Evolutionary conservation across 1,284 basidiomycete species (phyloP), one percentile per base, ranked within the genome.

Genomic region (Ustilago hordei): DNA sequence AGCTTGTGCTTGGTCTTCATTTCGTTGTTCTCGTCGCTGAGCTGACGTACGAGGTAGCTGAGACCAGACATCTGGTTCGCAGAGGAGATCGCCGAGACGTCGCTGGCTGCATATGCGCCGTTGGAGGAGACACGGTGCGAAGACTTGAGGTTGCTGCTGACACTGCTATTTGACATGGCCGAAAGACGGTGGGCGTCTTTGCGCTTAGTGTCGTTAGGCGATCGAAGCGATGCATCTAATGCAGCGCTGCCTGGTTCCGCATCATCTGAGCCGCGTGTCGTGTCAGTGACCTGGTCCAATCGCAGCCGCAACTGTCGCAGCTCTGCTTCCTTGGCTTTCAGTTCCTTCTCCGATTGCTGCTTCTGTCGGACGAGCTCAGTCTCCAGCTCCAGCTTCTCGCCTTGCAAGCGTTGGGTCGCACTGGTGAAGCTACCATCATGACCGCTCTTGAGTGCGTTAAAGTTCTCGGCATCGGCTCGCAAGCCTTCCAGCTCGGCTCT

Each of bases 401-500:
- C 78, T 38, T 62, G 72, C 64, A 81, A 69, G 32, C 81, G 77
- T 28, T 61, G 62, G 17, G 60, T 54, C n/a, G 64, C 69, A 12
- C 56, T 23, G 19, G 65, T 52, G 15, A 78, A 45, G 69, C 28
- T 23, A n/a, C 60, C 36, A 36, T 74, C 23, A 50, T 60, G 64
- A 48, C 69, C 75, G 32, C 60, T 69, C 52, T 74, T 73, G 59
- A 78, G 70, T 41, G 68, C 69, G 8, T 70, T 73, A 55, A 74
- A 70, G 65, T 78, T 70, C 39, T 78, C 67, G 28, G 68, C 70
- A 36, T 97, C 95, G 36, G 90, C 88, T 65, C 95, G 89, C 60
- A 97, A 87, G 3, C 88, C 88, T 87, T 98, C 95, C 31, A 98
- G 92, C 85, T 98, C 96, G 9, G 93, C 93, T 59, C 93, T 89